A percentile compares a stretch with the other conserved stretches of the same genome.
These are phyloP conservation scores for Rhynchosporium agropyri DNA, from an alignment of 2,329 filamentous ascomycete genomes.

Conservation along the genomic window DNA sequence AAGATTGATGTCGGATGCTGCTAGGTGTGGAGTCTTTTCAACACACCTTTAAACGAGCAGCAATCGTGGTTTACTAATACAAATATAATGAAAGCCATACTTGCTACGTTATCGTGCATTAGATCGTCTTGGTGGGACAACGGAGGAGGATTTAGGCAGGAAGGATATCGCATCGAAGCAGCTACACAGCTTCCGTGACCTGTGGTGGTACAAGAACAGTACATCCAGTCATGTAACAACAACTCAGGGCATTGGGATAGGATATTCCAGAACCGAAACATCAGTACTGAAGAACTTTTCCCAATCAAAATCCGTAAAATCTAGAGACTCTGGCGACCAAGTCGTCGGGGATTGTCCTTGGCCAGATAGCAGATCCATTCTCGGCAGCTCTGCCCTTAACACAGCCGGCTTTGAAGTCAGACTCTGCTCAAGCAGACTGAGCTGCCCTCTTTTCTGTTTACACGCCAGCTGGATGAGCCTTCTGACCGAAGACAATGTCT, in stretches of 20 bases:
- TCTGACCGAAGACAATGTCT: constrained; percentile 8
- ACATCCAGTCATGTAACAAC: not conserved
- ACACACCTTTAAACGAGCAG: too few species aligned
- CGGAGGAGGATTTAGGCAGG: too few species aligned
- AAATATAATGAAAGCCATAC: too few species aligned
- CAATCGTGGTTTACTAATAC: too few species aligned
- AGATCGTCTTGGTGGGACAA: too few species aligned
- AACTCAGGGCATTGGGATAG: constrained; percentile 8
- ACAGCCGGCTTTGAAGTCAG: not conserved
- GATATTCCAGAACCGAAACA: constrained; percentile 16
- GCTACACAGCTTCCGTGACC: too few species aligned
- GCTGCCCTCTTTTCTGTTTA: constrained; percentile 18
- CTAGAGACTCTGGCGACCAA: constrained; percentile 8
- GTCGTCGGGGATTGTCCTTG: not conserved
- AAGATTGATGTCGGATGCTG: too few species aligned
- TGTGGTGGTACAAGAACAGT: too few species aligned
- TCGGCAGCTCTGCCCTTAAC: not conserved
- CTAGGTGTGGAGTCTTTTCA: too few species aligned
- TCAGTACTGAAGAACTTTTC: constrained; percentile 18
- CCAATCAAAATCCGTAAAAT: constrained; percentile 17
- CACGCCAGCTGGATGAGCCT: constrained; percentile 15
- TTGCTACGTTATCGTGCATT: too few species aligned
- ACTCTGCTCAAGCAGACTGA: constrained; percentile 15
- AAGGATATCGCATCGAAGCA: too few species aligned
- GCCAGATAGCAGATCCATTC: not conserved